Percentiles rank a stretch among this genome's conserved stretches.
Conservation (phyloP, 352 stramenopile genomes). For the Aphanomyces stellatus region DNA sequence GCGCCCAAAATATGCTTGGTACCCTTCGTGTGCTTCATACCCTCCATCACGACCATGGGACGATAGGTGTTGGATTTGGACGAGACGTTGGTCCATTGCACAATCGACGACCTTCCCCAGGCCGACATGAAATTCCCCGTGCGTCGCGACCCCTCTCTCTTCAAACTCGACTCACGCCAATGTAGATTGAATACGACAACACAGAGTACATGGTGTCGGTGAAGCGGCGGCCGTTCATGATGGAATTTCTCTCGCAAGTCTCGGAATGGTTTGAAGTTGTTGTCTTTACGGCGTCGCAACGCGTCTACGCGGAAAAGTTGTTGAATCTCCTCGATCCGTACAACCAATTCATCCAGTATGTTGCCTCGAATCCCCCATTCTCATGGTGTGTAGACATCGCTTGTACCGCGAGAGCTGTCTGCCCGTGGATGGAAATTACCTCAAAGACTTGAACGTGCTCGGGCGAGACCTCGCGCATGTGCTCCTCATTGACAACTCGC, state of each 20-base stretch:
- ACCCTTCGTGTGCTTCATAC: neutral
- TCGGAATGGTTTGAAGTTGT: conserved; percentile 96
- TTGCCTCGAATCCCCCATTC: neutral
- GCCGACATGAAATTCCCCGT: conserved; percentile 95
- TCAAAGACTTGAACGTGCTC: conserved; percentile 98
- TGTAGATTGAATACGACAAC: conserved; percentile 89
- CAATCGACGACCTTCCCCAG: conserved; percentile 90
- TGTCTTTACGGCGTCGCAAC: conserved; percentile 97
- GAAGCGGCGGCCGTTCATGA: conserved; percentile 92
- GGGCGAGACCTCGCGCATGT: conserved; percentile 87
- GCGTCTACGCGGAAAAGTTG: conserved; percentile 94
- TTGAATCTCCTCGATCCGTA: conserved; percentile 96
- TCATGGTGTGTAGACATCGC: conserved; percentile 56
- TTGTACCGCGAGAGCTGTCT: conserved; percentile 95
- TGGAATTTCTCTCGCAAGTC: conserved; percentile 91
- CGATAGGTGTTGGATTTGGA: conserved; percentile 94
- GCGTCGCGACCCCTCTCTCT: neutral
- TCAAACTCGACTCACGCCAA: neutral
- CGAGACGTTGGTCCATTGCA: conserved; percentile 99
- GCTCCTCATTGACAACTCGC: conserved; percentile 97
- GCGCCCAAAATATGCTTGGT: conserved; percentile 69
- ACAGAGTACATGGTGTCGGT: conserved; percentile 96
- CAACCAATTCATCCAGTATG: conserved; percentile 81
- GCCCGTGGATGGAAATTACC: conserved; percentile 95
- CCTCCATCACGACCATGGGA: neutral